Conservation (phyloP, 2,329 filamentous ascomycete genomes). For the Diaporthe amygdali region DNA sequence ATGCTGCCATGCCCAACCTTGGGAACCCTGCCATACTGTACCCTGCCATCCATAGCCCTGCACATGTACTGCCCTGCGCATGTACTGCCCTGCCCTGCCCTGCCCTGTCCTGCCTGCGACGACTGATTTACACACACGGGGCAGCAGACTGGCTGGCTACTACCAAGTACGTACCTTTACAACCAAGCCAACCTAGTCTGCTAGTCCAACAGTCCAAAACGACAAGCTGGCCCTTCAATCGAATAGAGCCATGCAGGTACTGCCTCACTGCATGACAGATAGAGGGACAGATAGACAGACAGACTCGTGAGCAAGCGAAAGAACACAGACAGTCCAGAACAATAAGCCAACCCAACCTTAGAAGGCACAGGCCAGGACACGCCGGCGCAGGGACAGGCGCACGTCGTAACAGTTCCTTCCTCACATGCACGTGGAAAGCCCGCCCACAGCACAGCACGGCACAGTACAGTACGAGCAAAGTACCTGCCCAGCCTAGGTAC, state of each 20-base stretch:
- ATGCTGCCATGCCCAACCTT: background rate
- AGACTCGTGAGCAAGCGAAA: background rate
- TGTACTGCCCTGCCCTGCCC: background rate
- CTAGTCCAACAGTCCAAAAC: background rate
- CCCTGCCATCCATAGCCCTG: no score
- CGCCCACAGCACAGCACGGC: background rate
- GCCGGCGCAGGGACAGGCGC: background rate
- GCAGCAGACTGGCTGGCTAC: background rate
- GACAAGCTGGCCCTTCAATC: background rate
- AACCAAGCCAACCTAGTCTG: background rate
- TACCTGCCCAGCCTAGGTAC: no score
- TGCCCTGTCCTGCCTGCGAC: background rate
- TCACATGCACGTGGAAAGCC: background rate
- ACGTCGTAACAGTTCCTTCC: background rate
- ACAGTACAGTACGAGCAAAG: background rate
- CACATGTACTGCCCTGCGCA: no score
- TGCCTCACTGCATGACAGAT: background rate
- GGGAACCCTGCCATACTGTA: conserved; percentile 10
- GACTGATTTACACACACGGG: background rate
- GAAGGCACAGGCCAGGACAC: background rate
- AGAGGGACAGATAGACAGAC: background rate
- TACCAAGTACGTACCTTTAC: background rate
- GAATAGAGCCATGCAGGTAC: background rate
- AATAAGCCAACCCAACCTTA: no score
- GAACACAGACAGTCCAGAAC: background rate